phyloP scores from a whole-genome alignment of 2,329 filamentous ascomycete genomes.

The Trichophyton rubrum region DNA sequence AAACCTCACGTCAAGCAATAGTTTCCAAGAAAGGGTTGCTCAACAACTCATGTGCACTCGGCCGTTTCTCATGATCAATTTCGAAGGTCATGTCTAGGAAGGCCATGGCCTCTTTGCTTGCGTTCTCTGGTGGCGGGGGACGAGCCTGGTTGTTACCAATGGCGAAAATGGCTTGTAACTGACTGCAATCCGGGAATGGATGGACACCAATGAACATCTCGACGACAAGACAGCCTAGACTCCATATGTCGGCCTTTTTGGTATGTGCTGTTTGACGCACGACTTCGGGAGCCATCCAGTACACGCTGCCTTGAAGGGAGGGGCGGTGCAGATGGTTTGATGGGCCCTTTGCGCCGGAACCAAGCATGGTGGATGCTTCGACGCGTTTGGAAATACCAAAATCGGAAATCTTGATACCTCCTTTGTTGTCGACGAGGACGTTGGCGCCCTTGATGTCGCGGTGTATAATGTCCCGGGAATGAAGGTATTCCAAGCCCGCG shows the following conservation, averaged over 20 bases:
- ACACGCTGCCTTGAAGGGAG: conserved; percentile 91
- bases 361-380: conserved; percentile 73
- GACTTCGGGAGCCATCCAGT: conserved; percentile 99
- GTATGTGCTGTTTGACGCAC: conserved; percentile 97
- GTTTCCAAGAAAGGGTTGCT: conserved; percentile 69
- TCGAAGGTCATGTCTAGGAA: conserved; percentile 89
- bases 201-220: conserved; percentile 99
- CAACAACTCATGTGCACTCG: conserved; percentile 82
- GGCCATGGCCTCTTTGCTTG: conserved; percentile 67
- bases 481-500: conserved; percentile 81
- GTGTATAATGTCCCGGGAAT: conserved; percentile 91
- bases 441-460: conserved; percentile 99
- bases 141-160: conserved; percentile 80
- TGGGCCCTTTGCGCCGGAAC: conserved; percentile 26
- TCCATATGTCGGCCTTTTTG: conserved; percentile 98
- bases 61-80: conserved; percentile 83
- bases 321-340: conserved; percentile 40
- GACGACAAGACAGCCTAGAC: conserved; percentile 85
- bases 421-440: conserved; percentile 97
- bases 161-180: conserved; percentile 97
- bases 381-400: conserved; percentile 98
- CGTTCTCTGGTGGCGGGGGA: conserved; percentile 76
- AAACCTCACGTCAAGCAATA: conserved; percentile 40
- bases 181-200: conserved; percentile 92
- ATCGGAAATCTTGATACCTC: conserved; percentile 97